Evolutionary conservation across 179 eudicot species (phyloP), one percentile per base, ranked within the genome.

Genomic region (Heliamphora pulchella): DNA sequence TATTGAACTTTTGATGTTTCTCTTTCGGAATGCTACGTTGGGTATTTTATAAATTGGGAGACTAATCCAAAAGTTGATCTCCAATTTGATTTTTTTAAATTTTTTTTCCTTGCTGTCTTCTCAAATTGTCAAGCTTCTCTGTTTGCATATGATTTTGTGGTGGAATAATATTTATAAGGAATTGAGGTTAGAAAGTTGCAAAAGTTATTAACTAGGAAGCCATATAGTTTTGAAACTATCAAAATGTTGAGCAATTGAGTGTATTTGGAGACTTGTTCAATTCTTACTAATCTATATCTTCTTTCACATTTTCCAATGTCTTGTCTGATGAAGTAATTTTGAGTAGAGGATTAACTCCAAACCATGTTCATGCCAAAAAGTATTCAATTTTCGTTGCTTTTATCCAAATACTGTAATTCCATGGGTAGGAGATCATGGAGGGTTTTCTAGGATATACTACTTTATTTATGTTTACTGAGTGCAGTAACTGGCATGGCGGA

Each of bases 31-130:
- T 62, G 22, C 9, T 85, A 22, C 58, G 46, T 77, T 86, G 5
- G 69, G 53, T 61, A 8, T 76, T 63, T 76, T 77, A 81, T 64
- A 41, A 39, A 50, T 80, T 43, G 61, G 53, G 11, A 51, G 7
- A 31, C 51, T 51, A 39, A 4, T 17, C 1, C 43, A 51, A 5
- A 68, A 6, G 53, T n/a, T 54, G 39, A 77, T 48, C 7, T 15
- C 64, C 22, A 31, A 43, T 57, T 66, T 78, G 63, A 8, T 63
- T 48, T 77, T 50, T 50, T 31, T 31, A 31, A 31, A 31, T 31
- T 31, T 31, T 31, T 31, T 31, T 31, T 31, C 31, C 31, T 31
- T 31, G 31, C 31, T 31, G 31, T 31, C 31, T 31, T 31, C 31
- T 31, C 31, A 65, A 63, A 64, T 15, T 31, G 31, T 51, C 14